Conservation (phyloP, 2,329 filamentous ascomycete species). For the Fulvia fulva region DNA sequence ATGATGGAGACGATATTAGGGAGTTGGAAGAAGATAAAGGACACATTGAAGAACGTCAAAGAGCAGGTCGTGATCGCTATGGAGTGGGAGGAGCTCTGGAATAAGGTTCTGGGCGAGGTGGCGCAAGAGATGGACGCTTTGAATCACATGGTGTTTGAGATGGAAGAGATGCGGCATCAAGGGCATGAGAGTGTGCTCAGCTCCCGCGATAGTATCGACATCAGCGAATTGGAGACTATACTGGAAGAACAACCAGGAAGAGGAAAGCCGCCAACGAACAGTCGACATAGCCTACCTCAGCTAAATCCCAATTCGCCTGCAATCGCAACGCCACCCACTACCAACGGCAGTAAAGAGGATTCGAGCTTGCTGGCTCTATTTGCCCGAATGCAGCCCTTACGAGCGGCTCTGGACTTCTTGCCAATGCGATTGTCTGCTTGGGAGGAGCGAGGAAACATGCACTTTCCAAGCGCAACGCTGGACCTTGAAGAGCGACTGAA, state of each 20-base stretch:
- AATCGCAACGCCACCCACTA: slow-evolving; percentile 50
- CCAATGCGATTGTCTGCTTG: slow-evolving; percentile 92
- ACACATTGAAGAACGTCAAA: slow-evolving; percentile 73
- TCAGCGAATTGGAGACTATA: slow-evolving; percentile 87
- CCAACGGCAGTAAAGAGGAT: slow-evolving; percentile 66
- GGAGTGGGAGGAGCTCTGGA: slow-evolving; percentile 99
- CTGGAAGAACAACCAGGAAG: slow-evolving; percentile 75
- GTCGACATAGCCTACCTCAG: slow-evolving; percentile 64
- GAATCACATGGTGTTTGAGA: slow-evolving; percentile 82
- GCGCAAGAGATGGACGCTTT: slow-evolving; percentile 81
- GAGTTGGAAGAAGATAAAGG: slow-evolving; percentile 80
- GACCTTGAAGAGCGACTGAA: slow-evolving; percentile 74
- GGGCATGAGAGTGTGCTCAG: slow-evolving; percentile 63
- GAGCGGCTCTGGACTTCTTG: slow-evolving; percentile 89
- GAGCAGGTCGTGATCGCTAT: slow-evolving; percentile 92
- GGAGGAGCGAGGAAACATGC: slow-evolving; percentile 66
- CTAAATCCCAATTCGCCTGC: slow-evolving; percentile 56
- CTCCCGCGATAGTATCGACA: slow-evolving; percentile 58
- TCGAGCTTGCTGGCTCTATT: slow-evolving; percentile 85
- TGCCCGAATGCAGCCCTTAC: slow-evolving; percentile 88
- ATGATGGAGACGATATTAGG: slow-evolving; percentile 86
- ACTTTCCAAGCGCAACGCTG: slow-evolving; percentile 87
- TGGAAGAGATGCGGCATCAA: slow-evolving; percentile 92
- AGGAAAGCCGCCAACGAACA: slow-evolving; percentile 33
- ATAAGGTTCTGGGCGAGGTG: slow-evolving; percentile 87